Base-by-base conservation (phyloP, 2,329 filamentous ascomycete species). In the Colletotrichum truncatum region DNA sequence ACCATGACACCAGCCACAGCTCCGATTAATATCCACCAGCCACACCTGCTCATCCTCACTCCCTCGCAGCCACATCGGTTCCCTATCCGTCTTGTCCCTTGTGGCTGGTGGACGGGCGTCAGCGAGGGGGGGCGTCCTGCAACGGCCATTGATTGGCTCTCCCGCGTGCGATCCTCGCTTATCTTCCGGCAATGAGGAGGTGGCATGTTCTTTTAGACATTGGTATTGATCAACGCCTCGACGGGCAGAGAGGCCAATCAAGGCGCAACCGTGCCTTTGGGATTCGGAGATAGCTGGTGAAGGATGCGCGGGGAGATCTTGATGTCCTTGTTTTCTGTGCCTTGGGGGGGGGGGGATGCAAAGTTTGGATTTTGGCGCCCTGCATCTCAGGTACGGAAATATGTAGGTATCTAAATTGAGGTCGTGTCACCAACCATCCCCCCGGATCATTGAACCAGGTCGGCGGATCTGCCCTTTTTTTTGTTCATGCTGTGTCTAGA, bases 71-170 rank as follows among this genome's bases (percentile, higher is more conserved):
- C 48, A 38, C 48, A 26, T 12, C 12, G 18, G 2, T 38, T n/a
- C 36, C 16, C 6, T 0, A 25, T 25, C 2, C 18, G 39, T 7
- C 1, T 36, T 16, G 11, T 2, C 9, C 3, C n/a, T n/a, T 43
- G 39, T 43, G 39, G 39, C 18, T 43, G 39, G 6, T 25, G 18
- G 2, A 21, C 16, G 6, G 38, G 16, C 3, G 18, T 43, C 12
- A 21, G 10, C 7, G 30, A 6, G 30, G 30, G 30, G n/a, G 25
- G 26, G 6, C 4, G 16, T 16, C 6, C 61, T 60, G 61, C 61
- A 54, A 39, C n/a, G n/a, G 48, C 32, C 6, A 65, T 65, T 65
- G 62, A 57, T n/a, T n/a, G n/a, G n/a, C n/a, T n/a, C 26, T 25
- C 26, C 30, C 48, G 23, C 39, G 10, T 21, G 18, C 34, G 34